phyloP scores from a whole-genome alignment of 768 basidiomycete genomes.

The Plicaturopsis crispa region DNA sequence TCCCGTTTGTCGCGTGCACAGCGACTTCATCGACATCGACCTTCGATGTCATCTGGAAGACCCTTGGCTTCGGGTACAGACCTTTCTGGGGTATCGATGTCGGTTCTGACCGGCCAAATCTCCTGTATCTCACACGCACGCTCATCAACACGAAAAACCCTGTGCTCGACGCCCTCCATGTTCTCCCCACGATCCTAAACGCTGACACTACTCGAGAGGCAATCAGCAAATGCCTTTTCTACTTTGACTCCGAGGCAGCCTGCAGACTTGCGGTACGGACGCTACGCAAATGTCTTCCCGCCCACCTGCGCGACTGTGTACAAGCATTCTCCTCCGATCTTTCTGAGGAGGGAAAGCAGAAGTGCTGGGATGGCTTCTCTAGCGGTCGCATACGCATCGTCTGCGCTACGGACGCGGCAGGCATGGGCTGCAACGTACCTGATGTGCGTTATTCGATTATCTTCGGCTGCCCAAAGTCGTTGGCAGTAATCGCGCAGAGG shows the following conservation, averaged over 20 bases:
- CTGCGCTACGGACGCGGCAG: slow-evolving; percentile 13
- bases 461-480: background rate
- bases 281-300: slow-evolving; percentile 12
- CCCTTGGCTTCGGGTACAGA: slow-evolving; percentile 8
- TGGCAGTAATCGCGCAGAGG: slow-evolving; percentile 1
- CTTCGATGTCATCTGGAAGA: slow-evolving; percentile 10
- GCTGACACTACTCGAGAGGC: slow-evolving; percentile 5
- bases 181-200: slow-evolving; percentile 10
- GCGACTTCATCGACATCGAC: slow-evolving; percentile 13
- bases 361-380: slow-evolving; percentile 12
- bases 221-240: slow-evolving; percentile 13
- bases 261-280: slow-evolving; percentile 10
- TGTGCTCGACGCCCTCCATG: slow-evolving; percentile 10
- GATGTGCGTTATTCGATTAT: slow-evolving; percentile 8
- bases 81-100: slow-evolving; percentile 16
- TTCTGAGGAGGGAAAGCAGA: slow-evolving; percentile 11
- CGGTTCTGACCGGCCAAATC: slow-evolving; percentile 10
- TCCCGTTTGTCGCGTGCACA: slow-evolving; percentile 20
- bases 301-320: slow-evolving; percentile 13
- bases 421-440: slow-evolving; percentile 15
- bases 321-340: slow-evolving; percentile 14
- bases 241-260: slow-evolving; percentile 11
- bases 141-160: slow-evolving; percentile 7
- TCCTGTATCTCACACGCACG: slow-evolving; percentile 6
- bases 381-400: background rate